These are phyloP conservation scores for Sonneratia caseolaris DNA, from an alignment of 345 rosid species.

Conservation along the genomic window DNA sequence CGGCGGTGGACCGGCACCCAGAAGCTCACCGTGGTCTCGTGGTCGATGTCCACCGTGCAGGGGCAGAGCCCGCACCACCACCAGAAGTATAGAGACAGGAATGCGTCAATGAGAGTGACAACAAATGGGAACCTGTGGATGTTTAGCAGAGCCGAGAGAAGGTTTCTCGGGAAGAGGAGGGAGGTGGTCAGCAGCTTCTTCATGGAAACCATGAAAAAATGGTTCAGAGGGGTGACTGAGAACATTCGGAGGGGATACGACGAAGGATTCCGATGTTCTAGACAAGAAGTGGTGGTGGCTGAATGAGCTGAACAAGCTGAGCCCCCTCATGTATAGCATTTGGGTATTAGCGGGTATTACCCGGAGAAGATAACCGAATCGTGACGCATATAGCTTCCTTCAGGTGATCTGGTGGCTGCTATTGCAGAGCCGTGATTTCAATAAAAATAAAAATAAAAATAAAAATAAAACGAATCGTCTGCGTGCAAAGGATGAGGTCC, in stretches of 20 bases:
- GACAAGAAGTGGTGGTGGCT: neutral
- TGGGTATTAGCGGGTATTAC: neutral
- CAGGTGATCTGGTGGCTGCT: no score
- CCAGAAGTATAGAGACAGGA: conserved; percentile 36
- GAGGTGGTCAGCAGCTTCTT: neutral
- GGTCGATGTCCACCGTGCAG: conserved; percentile 43
- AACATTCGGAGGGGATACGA: neutral
- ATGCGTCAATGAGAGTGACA: conserved; percentile 23
- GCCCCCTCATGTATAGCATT: neutral
- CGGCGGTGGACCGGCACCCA: conserved; percentile 48
- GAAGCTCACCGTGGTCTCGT: conserved; percentile 50
- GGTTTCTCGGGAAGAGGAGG: conserved; percentile 3
- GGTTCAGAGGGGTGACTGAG: neutral
- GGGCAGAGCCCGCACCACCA: conserved; percentile 42
- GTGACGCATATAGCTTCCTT: no score
- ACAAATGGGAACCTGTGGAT: conserved; percentile 19
- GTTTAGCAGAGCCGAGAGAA: neutral
- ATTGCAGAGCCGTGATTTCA: no score
- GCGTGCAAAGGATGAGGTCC: neutral
- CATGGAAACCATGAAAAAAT: neutral
- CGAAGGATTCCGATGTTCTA: neutral
- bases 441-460: no score
- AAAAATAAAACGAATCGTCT: neutral
- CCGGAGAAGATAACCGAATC: no score
- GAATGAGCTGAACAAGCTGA: neutral